These are phyloP conservation scores for Aspergillus asperescens DNA, from an alignment of 495 filamentous ascomycete genomes.

Conservation along the genomic window DNA sequence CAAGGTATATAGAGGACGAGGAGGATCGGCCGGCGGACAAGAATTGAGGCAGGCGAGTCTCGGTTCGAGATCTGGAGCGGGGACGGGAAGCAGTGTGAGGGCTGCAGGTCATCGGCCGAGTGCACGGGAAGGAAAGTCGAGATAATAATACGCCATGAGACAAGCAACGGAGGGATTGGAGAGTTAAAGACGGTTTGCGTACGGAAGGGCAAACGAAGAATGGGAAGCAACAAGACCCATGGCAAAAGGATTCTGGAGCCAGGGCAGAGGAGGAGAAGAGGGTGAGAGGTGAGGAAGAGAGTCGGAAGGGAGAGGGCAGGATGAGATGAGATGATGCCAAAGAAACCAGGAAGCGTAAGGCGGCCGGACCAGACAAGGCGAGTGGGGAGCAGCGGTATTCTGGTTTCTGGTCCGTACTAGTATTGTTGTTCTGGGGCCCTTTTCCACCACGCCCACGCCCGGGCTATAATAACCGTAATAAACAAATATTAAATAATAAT, in stretches of 20 bases:
- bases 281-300: slow-evolving; percentile 15
- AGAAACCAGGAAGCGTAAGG: slow-evolving; percentile 24
- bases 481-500: too few relatives aligned
- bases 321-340: slow-evolving; percentile 32
- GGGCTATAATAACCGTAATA: neutral
- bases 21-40: slow-evolving; percentile 12
- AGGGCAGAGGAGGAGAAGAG: slow-evolving; percentile 5
- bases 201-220: slow-evolving; percentile 20
- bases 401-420: neutral
- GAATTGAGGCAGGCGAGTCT: slow-evolving; percentile 13
- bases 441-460: slow-evolving; percentile 14
- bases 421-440: slow-evolving; percentile 14
- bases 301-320: slow-evolving; percentile 18
- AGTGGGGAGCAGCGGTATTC: slow-evolving; percentile 24
- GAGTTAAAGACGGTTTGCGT: slow-evolving; percentile 24
- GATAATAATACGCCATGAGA: slow-evolving; percentile 42
- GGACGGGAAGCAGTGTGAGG: slow-evolving; percentile 40
- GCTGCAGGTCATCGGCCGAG: slow-evolving; percentile 45
- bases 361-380: slow-evolving; percentile 13
- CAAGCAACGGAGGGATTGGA: slow-evolving; percentile 21
- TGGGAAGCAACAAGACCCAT: slow-evolving; percentile 23
- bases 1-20: slow-evolving; percentile 5
- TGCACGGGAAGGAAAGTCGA: slow-evolving; percentile 34
- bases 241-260: slow-evolving; percentile 17
- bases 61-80: slow-evolving; percentile 25